These are phyloP conservation scores for Cymbomonas tetramitiformis DNA, from an alignment of 139 green algal species.

Conservation along the genomic window DNA sequence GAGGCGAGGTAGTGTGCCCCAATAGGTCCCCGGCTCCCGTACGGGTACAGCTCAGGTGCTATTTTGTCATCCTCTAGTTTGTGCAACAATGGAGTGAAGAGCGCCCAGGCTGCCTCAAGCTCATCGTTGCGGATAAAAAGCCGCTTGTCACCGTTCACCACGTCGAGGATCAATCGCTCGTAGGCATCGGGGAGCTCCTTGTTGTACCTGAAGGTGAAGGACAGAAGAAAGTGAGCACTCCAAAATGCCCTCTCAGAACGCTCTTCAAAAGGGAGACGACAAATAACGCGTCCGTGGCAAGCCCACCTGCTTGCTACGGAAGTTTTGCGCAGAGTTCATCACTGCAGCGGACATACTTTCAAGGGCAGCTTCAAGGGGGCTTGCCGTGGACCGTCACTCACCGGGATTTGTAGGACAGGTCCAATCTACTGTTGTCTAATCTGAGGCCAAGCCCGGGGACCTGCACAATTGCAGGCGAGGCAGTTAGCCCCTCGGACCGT, in stretches of 20 bases:
- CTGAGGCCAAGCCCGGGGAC: constrained; percentile 70
- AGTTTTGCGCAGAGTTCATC: too few relatives aligned
- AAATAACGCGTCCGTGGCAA: too few relatives aligned
- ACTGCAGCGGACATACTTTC: too few relatives aligned
- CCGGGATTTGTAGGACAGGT: constrained; percentile 71
- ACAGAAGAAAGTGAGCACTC: too few relatives aligned
- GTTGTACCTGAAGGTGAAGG: too few relatives aligned
- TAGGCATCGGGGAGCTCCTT: constrained; percentile 74
- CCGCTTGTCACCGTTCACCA: constrained; percentile 80
- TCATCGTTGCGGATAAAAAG: constrained; percentile 88
- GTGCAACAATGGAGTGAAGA: constrained; percentile 87
- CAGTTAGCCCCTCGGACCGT: too few relatives aligned
- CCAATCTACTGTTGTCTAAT: constrained; percentile 73
- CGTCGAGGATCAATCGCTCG: constrained; percentile 93
- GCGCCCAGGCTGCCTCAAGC: constrained; percentile 38
- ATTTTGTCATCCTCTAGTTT: constrained; percentile 35
- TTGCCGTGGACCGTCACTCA: too few relatives aligned
- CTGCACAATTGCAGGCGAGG: too few relatives aligned
- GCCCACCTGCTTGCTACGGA: too few relatives aligned
- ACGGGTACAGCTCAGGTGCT: constrained; percentile 89
- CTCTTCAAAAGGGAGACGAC: too few relatives aligned
- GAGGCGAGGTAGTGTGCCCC: constrained; percentile 91
- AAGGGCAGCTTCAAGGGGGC: too few relatives aligned
- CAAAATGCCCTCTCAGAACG: too few relatives aligned
- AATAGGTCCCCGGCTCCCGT: constrained; percentile 83